These are phyloP conservation scores for Leccinum pachyderme DNA, from an alignment of 1,284 basidiomycete species.

Conservation along the genomic window DNA sequence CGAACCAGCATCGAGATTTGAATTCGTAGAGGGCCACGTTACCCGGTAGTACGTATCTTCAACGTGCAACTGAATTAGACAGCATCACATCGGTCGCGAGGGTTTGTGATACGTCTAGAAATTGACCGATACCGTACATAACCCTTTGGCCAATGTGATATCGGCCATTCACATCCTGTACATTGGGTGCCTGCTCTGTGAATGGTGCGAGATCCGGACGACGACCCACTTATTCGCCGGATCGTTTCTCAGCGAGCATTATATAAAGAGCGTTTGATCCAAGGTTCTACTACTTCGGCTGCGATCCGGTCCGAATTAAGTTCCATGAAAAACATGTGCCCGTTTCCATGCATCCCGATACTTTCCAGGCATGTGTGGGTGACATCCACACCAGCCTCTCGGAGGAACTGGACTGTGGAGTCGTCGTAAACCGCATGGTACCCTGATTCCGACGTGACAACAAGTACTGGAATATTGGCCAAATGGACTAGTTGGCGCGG, in stretches of 20 bases:
- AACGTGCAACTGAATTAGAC: not conserved
- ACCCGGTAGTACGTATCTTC: not conserved
- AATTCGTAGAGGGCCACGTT: not conserved
- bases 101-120: not conserved
- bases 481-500: conserved; percentile 43
- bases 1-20: not conserved
- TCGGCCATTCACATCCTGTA: not conserved
- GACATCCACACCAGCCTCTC: conserved; percentile 43
- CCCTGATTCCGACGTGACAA: conserved; percentile 47
- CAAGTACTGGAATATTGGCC: conserved; percentile 41
- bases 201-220: not conserved
- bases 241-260: not conserved
- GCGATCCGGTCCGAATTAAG: conserved; percentile 44
- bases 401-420: conserved; percentile 43
- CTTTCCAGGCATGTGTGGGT: conserved; percentile 40
- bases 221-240: not conserved
- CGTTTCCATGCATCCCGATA: conserved; percentile 44
- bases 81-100: not conserved
- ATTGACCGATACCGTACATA: not conserved
- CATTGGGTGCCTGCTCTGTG: not conserved
- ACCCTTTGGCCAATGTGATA: not conserved
- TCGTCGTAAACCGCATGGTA: conserved; percentile 50
- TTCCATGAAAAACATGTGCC: conserved; percentile 56
- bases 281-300: conserved; percentile 38
- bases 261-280: conserved; percentile 30